Evolutionary conservation across 495 filamentous ascomycete species (phyloP), one percentile per base, ranked within the genome.

Genomic region (Ascobolus immersus): DNA sequence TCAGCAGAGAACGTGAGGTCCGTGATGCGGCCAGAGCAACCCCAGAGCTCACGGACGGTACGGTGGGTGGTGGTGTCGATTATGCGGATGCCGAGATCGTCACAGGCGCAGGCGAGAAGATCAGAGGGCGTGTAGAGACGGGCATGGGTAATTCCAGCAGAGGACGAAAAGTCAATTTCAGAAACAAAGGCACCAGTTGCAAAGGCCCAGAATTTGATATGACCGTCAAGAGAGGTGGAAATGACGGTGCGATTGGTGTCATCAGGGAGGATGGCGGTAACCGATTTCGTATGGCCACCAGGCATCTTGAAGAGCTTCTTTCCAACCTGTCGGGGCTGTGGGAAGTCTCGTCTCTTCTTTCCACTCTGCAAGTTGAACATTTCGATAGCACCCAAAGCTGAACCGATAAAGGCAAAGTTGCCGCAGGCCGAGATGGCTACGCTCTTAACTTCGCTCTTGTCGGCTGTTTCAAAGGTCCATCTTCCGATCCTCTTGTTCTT

Each of bases 311-410:
- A 55, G 20, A 61, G 58, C 15, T 58, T 56, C 53, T 73, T 73
- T 21, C 64, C 58, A 17, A 68, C 61, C 23, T 65, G 67, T 36
- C 73, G 45, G 32, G 65, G 61, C 8, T 77, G 62, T 17, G 86
- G 86, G 51, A 84, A 94, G 17, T 71, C 67, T 40, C 79, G 77
- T 28, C 84, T 68, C 48, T 84, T 75, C 9, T 69, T 53, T 24
- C 86, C 86, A 17, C 82, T 93, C 49, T 99, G 86, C 40, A 99
- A 59, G 51, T 99, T 99, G 61, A 74, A 94, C 70, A 91, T 77
- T 44, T 84, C 77, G 37, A 99, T 67, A 24, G 65, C 64, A 23
- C 86, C 86, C 17, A 63, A 69, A 18, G 63, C 65, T 11, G 80
- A 91, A 4, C 89, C 86, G 12, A 99, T 55, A n/a, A 94, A 52